These are phyloP conservation scores for Bacterosira constricta DNA, from an alignment of 108 stramenopile species.

Conservation along the genomic window DNA sequence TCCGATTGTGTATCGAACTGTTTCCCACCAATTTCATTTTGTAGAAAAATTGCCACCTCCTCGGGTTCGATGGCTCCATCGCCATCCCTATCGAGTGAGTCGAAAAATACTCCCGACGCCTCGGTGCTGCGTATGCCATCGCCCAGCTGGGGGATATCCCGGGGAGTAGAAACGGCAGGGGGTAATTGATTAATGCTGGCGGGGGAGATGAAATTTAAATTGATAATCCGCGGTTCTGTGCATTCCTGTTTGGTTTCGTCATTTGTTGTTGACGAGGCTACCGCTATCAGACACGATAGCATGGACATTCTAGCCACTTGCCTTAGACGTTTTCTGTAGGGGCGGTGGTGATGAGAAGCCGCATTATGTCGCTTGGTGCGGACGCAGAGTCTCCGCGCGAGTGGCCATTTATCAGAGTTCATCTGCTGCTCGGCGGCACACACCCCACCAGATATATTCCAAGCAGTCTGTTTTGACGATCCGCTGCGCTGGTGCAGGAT, in stretches of 20 bases:
- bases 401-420: too few species aligned
- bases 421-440: too few species aligned
- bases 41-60: slow-evolving; percentile 39
- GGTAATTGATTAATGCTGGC: background rate
- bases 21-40: slow-evolving; percentile 41
- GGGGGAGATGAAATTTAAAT: background rate
- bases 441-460: too few species aligned
- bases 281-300: background rate
- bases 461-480: too few species aligned
- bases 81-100: slow-evolving; percentile 43
- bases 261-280: background rate
- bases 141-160: slow-evolving; percentile 29
- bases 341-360: too few species aligned
- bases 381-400: too few species aligned
- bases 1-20: slow-evolving; percentile 35
- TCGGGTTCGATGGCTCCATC: slow-evolving; percentile 30
- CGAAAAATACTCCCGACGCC: slow-evolving; percentile 37
- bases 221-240: background rate
- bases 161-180: background rate
- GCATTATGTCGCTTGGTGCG: too few species aligned
- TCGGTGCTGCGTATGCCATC: slow-evolving; percentile 28
- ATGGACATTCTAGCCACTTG: background rate
- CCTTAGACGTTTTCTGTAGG: background rate
- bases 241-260: background rate
- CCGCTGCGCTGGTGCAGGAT: too few species aligned